phyloP scores from a whole-genome alignment of 345 rosid species.

The Eucalyptus grandis region DNA sequence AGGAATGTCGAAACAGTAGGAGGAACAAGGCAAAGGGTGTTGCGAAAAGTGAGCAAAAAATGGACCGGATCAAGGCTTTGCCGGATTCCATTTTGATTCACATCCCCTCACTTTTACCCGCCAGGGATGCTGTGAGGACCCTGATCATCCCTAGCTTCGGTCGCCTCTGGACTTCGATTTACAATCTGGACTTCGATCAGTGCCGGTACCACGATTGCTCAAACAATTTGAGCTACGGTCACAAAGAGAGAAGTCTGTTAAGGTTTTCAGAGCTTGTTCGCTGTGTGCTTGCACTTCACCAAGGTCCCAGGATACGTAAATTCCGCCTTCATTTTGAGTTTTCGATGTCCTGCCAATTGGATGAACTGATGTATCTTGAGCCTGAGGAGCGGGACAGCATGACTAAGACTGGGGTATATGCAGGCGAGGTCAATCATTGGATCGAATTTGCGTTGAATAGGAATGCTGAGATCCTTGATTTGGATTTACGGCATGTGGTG shows the following conservation, averaged over 20 bases:
- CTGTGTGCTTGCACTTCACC: neutral
- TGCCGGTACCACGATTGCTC: neutral
- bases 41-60: neutral
- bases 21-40: neutral
- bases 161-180: neutral
- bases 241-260: neutral
- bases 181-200: neutral
- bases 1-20: neutral
- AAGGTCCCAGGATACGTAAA: neutral
- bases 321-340: neutral
- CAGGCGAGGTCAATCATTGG: neutral
- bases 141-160: neutral
- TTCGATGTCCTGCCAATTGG: neutral
- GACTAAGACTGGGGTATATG: neutral
- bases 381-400: neutral
- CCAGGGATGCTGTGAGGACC: neutral
- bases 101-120: neutral
- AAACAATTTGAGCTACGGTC: neutral
- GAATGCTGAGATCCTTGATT: neutral
- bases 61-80: neutral
- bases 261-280: neutral
- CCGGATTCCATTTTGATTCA: neutral
- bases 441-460: neutral
- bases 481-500: neutral
- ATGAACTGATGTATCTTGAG: neutral